Evolutionary conservation across 108 stramenopile species (phyloP).

Genomic region (Discostella pseudostelligera): DNA sequence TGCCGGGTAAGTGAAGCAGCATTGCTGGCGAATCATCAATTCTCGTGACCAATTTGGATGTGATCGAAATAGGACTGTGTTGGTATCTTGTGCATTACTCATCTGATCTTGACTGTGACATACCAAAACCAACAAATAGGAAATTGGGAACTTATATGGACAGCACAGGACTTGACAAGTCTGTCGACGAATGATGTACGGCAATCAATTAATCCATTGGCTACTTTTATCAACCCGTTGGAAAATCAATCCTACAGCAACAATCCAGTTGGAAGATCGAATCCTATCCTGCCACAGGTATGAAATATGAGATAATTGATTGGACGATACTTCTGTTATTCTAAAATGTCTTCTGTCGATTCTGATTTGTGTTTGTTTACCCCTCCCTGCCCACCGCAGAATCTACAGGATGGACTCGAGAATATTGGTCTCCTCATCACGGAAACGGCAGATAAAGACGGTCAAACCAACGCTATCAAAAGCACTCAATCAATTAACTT

Average conservation of each 20-base stretch:
- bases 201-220: conserved; percentile 27
- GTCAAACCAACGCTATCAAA: conserved; percentile 23
- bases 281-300: conserved; percentile 67
- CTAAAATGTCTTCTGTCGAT: neutral
- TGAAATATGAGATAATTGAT: neutral
- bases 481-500: conserved; percentile 77
- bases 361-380: neutral
- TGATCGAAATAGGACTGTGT: neutral
- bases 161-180: conserved; percentile 67
- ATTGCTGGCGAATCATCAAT: too few species aligned
- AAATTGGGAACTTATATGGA: conserved; percentile 84
- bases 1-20: conserved; percentile 67
- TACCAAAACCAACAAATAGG: conserved; percentile 4
- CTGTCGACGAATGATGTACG: conserved; percentile 21
- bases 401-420: conserved; percentile 68
- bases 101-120: neutral
- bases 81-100: neutral
- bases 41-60: too few species aligned
- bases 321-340: neutral
- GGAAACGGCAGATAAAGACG: neutral
- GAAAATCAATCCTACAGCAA: conserved; percentile 87
- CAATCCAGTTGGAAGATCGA: conserved; percentile 64
- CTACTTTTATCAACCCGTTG: conserved; percentile 68
- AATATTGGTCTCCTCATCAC: conserved; percentile 53
- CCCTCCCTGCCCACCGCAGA: conserved; percentile 36